Evolutionary conservation across 805 yeast genomes (phyloP), one percentile per base, ranked within the genome.

Genomic region (Danielia oregonensis): DNA sequence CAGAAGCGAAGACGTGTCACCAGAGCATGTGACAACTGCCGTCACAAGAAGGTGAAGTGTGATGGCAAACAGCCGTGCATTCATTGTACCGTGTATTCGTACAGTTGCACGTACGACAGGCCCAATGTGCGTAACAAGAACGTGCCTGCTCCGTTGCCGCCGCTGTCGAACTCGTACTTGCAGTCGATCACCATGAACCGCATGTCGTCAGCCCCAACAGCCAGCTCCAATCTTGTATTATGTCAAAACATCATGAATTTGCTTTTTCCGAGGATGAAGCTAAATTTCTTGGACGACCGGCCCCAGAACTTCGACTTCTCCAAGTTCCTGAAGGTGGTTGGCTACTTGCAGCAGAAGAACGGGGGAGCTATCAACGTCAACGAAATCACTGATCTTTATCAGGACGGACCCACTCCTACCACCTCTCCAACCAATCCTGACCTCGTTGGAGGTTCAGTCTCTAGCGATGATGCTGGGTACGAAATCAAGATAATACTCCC

Each of bases 11-110:
- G 77, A 46, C 61, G 89, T 37, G 89, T 82, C 24, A 75, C 84
- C 1, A 61, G 86, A 35, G 93, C 93, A 3, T 84, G 93, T 51
- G 84, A 79, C 47, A 78, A 74, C 43, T 83, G 93, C 55, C 70
- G 91, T 14, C 74, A 72, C 57, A 82, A 81, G 59, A 84, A 84
- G 52, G 86, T 82, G 43, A 79, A 81, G 52, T 84, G 94, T 58
- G 88, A 82, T 54, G 93, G 91, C 4, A 72, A 74, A 47, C 81
- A 74, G 47, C 93, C 91, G 1, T 84, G 94, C 55, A 73, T 76
- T 21, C 86, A 80, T 55, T 87, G 96, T 54, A 83, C 95, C 1
- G 95, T 86, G 1, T 88, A 86, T 60, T 78, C 86, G 14, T 85
- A 83, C 57, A 82, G 77, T 37, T 87, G 96, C 59, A 78, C 94